Evolutionary conservation across 2,329 filamentous ascomycete species (phyloP).

Genomic region (Scorias spongiosa): DNA sequence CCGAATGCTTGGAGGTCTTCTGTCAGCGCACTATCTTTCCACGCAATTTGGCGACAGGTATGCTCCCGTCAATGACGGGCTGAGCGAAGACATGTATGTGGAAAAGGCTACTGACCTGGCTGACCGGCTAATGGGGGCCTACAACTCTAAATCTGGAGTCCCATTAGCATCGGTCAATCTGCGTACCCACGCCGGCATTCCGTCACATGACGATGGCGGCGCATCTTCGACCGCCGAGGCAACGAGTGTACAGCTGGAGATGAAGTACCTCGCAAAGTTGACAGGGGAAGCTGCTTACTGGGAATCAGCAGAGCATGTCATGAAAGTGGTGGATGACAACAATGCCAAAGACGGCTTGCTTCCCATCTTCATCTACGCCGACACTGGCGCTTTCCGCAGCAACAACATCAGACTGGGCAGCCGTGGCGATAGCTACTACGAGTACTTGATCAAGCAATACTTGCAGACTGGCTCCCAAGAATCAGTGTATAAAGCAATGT

Average conservation of each 20-base stretch:
- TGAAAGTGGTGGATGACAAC: conserved; percentile 78
- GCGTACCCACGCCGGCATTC: conserved; percentile 57
- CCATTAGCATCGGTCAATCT: conserved; percentile 86
- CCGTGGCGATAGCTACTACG: conserved; percentile 93
- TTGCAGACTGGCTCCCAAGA: conserved; percentile 83
- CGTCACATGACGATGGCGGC: conserved; percentile 70
- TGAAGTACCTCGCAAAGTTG: conserved; percentile 91
- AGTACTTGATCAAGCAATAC: conserved; percentile 98
- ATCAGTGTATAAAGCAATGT: conserved; percentile 77
- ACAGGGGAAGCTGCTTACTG: conserved; percentile 88
- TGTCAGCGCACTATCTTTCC: conserved; percentile 91
- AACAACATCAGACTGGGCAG: conserved; percentile 83
- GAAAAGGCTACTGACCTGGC: conserved; percentile 92
- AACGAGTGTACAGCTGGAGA: conserved; percentile 81
- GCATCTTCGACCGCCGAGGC: conserved; percentile 91
- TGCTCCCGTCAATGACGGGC: conserved; percentile 50
- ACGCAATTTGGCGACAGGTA: conserved; percentile 64
- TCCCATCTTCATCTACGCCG: conserved; percentile 79
- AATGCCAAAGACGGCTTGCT: conserved; percentile 65
- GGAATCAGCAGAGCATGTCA: conserved; percentile 81
- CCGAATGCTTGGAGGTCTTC: conserved; percentile 82
- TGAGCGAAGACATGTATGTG: conserved; percentile 81
- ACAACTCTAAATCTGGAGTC: conserved; percentile 72
- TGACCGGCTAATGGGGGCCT: conserved; percentile 72
- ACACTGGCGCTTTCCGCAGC: conserved; percentile 63